A percentile compares a stretch with the other conserved stretches of the same genome.
Evolutionary conservation across 768 basidiomycete genomes (phyloP).

Genomic region (Pleurotus sapidus): DNA sequence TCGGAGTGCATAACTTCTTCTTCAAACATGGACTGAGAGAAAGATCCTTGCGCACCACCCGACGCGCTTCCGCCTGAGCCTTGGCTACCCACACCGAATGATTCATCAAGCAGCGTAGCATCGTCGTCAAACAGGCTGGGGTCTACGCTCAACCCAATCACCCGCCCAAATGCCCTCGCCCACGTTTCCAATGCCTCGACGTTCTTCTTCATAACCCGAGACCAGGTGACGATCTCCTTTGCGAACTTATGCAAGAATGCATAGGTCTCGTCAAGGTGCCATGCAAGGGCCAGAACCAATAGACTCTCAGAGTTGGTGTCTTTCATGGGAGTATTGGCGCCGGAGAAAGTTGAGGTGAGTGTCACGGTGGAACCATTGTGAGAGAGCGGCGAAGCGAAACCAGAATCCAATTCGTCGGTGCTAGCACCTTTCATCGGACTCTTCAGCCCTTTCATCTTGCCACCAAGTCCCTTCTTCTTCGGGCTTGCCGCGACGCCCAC

Average conservation of each 20-base stretch:
- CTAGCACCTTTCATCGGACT: slow-evolving; percentile 23
- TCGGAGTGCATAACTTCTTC: slow-evolving; percentile 28
- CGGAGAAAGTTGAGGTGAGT: slow-evolving; percentile 8
- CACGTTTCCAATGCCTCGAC: slow-evolving; percentile 54
- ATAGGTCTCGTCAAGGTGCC: slow-evolving; percentile 54
- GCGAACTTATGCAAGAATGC: slow-evolving; percentile 61
- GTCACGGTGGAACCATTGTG: slow-evolving; percentile 1
- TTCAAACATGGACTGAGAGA: neutral
- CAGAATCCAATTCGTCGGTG: slow-evolving; percentile 15
- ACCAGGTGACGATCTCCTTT: slow-evolving; percentile 63
- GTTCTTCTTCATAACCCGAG: slow-evolving; percentile 44
- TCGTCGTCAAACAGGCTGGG: slow-evolving; percentile 20
- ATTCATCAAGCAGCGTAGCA: neutral
- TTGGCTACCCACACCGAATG: neutral
- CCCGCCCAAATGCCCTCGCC: slow-evolving; percentile 63
- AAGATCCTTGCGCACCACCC: neutral
- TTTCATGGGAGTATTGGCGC: slow-evolving; percentile 11
- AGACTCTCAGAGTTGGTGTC: slow-evolving; percentile 40
- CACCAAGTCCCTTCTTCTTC: slow-evolving; percentile 30
- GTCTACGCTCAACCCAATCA: slow-evolving; percentile 56
- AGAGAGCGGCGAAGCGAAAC: neutral
- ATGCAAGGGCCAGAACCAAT: slow-evolving; percentile 52
- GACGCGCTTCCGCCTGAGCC: neutral
- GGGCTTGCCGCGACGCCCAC: slow-evolving; percentile 11
- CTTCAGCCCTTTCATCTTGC: slow-evolving; percentile 55